Evolutionary conservation across 805 yeast species (phyloP).

Genomic region (Candida maltosa): DNA sequence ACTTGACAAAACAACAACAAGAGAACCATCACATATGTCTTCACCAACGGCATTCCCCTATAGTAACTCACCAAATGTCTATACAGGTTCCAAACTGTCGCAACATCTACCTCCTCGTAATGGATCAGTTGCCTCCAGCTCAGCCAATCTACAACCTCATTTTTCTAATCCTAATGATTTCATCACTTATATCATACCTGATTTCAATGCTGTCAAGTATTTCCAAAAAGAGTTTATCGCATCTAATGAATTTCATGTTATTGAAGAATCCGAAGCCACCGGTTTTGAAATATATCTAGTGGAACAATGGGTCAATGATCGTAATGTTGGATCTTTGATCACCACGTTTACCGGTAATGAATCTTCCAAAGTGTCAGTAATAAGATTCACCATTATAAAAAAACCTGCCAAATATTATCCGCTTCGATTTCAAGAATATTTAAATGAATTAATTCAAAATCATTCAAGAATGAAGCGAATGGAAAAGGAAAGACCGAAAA

Average conservation of each 20-base stretch:
- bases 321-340: slow-evolving; percentile 64
- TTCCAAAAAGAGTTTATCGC: slow-evolving; percentile 38
- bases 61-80: no score
- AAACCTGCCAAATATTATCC: slow-evolving; percentile 48
- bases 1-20: no score
- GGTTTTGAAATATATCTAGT: slow-evolving; percentile 92
- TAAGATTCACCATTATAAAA: slow-evolving; percentile 53
- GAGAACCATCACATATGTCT: no score
- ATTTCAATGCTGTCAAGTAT: slow-evolving; percentile 49
- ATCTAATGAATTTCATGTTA: slow-evolving; percentile 33
- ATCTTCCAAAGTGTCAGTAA: slow-evolving; percentile 57
- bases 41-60: no score
- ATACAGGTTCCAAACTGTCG: background rate
- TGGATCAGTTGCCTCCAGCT: slow-evolving; percentile 1
- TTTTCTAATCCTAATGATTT: slow-evolving; percentile 13
- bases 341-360: slow-evolving; percentile 85
- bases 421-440: slow-evolving; percentile 50
- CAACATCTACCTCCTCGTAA: no score
- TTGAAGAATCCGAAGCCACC: slow-evolving; percentile 45
- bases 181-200: slow-evolving; percentile 51
- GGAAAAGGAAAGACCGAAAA: slow-evolving; percentile 14
- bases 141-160: slow-evolving; percentile 1
- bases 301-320: slow-evolving; percentile 88
- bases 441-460: slow-evolving; percentile 62
- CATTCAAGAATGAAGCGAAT: slow-evolving; percentile 65